Conservation (phyloP, 495 filamentous ascomycete genomes). For the Podospora australis region DNA sequence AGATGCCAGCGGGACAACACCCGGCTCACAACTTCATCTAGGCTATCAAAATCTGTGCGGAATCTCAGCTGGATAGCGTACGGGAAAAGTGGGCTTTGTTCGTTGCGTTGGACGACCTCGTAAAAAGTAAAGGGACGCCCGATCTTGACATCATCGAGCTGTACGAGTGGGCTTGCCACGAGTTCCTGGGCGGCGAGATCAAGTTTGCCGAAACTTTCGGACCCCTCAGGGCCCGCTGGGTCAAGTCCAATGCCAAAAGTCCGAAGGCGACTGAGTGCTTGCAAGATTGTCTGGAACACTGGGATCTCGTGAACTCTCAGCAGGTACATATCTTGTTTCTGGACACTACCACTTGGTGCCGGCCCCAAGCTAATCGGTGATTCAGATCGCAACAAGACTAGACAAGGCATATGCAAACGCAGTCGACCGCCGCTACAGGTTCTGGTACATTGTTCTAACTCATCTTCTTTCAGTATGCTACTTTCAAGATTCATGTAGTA, state of each 20-base stretch:
- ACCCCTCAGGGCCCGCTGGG: slow-evolving; percentile 33
- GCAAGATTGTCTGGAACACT: slow-evolving; percentile 37
- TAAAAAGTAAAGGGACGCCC: slow-evolving; percentile 29
- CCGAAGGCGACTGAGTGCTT: slow-evolving; percentile 30
- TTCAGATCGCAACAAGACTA: slow-evolving; percentile 38
- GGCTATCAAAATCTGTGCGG: slow-evolving; percentile 40
- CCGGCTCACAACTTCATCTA: too few relatives aligned
- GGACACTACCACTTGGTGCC: neutral
- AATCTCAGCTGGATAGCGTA: slow-evolving; percentile 37
- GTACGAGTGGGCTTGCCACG: slow-evolving; percentile 33
- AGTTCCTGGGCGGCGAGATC: slow-evolving; percentile 21
- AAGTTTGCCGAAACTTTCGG: slow-evolving; percentile 37
- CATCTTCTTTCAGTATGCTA: slow-evolving; percentile 39
- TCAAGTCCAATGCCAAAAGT: slow-evolving; percentile 38
- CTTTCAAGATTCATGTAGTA: neutral
- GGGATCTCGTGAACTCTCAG: slow-evolving; percentile 44
- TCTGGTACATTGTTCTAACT: slow-evolving; percentile 39
- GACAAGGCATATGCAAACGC: slow-evolving; percentile 34
- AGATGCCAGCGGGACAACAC: too few relatives aligned
- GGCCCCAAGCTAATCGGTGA: neutral
- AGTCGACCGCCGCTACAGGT: slow-evolving; percentile 34
- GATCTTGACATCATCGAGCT: slow-evolving; percentile 39
- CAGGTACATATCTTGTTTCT: slow-evolving; percentile 31
- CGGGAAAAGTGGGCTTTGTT: slow-evolving; percentile 27
- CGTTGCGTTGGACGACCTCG: slow-evolving; percentile 30